Conservation (phyloP, 352 stramenopile species). For the Pythium folliculosum region DNA sequence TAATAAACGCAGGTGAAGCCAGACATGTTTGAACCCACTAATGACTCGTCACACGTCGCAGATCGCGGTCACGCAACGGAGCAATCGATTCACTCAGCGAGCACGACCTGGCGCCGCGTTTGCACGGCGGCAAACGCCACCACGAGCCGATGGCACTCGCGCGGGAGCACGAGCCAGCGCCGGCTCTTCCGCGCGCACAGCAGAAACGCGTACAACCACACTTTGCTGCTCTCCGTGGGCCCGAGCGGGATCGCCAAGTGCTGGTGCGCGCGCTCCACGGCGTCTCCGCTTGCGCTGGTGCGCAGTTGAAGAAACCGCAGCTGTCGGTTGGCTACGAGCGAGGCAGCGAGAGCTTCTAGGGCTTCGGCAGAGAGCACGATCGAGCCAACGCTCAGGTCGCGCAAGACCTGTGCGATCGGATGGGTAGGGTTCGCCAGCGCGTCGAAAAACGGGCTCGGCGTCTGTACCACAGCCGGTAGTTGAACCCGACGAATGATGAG, state of each 20-base stretch:
- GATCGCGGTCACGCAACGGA: too few relatives aligned
- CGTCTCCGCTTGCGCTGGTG: not conserved
- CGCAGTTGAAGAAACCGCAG: not conserved
- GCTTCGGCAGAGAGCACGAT: not conserved
- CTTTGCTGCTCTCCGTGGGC: not conserved
- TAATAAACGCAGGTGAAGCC: too few relatives aligned
- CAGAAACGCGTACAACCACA: slow-evolving; percentile 1
- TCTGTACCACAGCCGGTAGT: not conserved
- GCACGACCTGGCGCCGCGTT: not conserved
- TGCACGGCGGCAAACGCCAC: not conserved
- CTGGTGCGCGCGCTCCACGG: not conserved
- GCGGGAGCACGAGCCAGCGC: not conserved
- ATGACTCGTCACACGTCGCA: too few relatives aligned
- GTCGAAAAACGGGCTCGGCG: not conserved
- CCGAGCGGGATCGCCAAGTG: not conserved
- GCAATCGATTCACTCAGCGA: too few relatives aligned
- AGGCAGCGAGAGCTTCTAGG: not conserved
- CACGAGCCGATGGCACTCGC: not conserved
- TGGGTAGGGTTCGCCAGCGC: not conserved
- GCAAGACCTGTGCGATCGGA: not conserved
- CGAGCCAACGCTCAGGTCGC: not conserved
- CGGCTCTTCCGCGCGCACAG: not conserved
- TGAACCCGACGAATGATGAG: too few relatives aligned
- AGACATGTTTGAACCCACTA: too few relatives aligned
- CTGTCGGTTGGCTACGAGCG: not conserved